These are phyloP conservation scores for Artemisia annua DNA, from an alignment of 129 eudicot species.

Conservation along the genomic window DNA sequence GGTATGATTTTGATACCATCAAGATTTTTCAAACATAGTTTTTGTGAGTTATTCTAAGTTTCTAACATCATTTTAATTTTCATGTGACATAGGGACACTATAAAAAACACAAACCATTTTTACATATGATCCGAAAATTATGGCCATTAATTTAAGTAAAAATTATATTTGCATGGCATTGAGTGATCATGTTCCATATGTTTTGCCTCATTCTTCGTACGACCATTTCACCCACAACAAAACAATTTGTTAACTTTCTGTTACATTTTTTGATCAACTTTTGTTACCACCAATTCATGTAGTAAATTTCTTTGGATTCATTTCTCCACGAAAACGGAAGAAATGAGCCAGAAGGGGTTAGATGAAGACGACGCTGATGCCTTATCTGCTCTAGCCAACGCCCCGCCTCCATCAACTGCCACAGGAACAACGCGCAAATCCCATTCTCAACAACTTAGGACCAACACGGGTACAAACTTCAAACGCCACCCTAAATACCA, in stretches of 20 bases:
- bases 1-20: no score
- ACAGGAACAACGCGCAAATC: slow-evolving; percentile 35
- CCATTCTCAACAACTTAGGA: slow-evolving; percentile 68
- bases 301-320: background rate
- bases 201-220: slow-evolving; percentile 32
- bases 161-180: slow-evolving; percentile 31
- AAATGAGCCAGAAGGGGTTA: slow-evolving; percentile 41
- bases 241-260: background rate
- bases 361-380: slow-evolving; percentile 67
- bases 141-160: background rate
- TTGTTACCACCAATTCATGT: slow-evolving; percentile 6
- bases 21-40: no score
- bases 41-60: no score
- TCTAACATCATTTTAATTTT: no score
- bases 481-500: slow-evolving; percentile 44
- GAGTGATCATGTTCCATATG: slow-evolving; percentile 29
- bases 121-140: no score
- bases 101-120: no score
- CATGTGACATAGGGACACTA: no score
- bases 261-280: slow-evolving; percentile 18
- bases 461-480: slow-evolving; percentile 63
- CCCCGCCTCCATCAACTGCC: slow-evolving; percentile 45
- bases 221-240: slow-evolving; percentile 28
- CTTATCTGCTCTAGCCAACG: slow-evolving; percentile 45
- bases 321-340: background rate